Base-by-base conservation (phyloP, 2,329 filamentous ascomycete species). In the Malbranchea cinnamomea region DNA sequence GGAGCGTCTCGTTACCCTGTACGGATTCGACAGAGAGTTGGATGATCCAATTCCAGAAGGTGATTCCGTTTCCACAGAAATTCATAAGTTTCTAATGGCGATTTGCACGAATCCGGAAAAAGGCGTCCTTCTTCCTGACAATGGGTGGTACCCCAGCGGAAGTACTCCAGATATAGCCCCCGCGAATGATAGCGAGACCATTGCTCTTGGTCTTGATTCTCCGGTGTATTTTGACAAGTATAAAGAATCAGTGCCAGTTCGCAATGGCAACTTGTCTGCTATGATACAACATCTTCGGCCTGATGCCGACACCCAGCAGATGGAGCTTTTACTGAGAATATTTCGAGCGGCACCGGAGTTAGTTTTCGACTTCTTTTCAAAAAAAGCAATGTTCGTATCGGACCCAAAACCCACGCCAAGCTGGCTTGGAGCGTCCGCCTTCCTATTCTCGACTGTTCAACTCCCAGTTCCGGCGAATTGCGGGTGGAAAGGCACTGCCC, bases 401-500 rank as follows among this genome's bases (percentile, higher is more conserved):
- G 85, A 95, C 23, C 85, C 89, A 0, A 95, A 93, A 48, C 65
- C 91, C 4, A 89, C 84, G 3, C 76, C 84, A 25, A 89, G 84
- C 0, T 98, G 89, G 89, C 80, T 95, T 41, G 85, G 87, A 23
- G 93, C 91, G 49, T 83, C 84, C 0, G 74, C 84, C 0, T 82
- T 95, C 38, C 58, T 98, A 4, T 92, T 91, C 53, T 79, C 78
- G 37, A 72, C 76, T 1, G 73, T 94, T 26, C 69, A 77, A 34
- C 60, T 91, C 20, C 72, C 76, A 1, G 62, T 93, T 2, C 85
- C 85, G 2, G 49, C 60, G 15, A 69, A 68, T 36, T 82, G 87
- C 46, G 83, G 83, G 8, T 71, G 74, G 41, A 63, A 63, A 23
- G 64, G 68, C 8, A 63, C 62, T 23, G 77, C 72, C 38, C 71